These are phyloP conservation scores for Candida taoyuanica DNA, from an alignment of 805 yeast genomes.

Conservation along the genomic window DNA sequence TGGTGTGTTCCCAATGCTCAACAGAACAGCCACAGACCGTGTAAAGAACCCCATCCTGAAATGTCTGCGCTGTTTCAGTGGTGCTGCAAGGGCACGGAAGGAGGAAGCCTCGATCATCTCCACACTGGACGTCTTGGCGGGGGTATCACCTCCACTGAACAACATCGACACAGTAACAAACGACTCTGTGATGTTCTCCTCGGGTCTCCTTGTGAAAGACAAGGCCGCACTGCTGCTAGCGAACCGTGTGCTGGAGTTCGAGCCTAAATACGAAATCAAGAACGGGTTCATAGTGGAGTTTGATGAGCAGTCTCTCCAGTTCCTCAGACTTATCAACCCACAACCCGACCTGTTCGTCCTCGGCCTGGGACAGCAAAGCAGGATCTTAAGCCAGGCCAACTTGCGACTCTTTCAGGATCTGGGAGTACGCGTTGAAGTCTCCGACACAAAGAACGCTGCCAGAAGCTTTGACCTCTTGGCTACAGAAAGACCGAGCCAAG, in stretches of 20 bases:
- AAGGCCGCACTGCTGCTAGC: constrained; percentile 47
- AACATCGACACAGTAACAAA: constrained; percentile 46
- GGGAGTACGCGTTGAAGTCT: constrained; percentile 68
- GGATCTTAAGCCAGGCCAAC: constrained; percentile 58
- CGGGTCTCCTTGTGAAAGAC: constrained; percentile 41
- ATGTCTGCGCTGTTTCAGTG: no score
- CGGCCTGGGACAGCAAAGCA: constrained; percentile 63
- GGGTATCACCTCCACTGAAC: constrained; percentile 41
- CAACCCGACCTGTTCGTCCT: constrained; percentile 71
- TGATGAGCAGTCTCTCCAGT: constrained; percentile 37
- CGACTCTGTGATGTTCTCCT: constrained; percentile 58
- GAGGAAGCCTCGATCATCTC: constrained; percentile 29
- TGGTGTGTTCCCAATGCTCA: no score
- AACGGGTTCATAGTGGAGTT: constrained; percentile 54
- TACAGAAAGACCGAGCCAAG: constrained; percentile 69
- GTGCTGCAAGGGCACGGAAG: no score
- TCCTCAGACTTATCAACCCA: constrained; percentile 59
- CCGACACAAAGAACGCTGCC: constrained; percentile 64
- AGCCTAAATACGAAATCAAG: constrained; percentile 32
- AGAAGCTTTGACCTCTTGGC: constrained; percentile 69
- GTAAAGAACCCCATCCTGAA: no score
- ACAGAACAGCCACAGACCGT: no score
- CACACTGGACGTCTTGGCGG: constrained; percentile 42
- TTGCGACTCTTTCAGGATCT: constrained; percentile 43
- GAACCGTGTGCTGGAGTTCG: constrained; percentile 59